Base-by-base conservation (phyloP, 2,329 filamentous ascomycete species). In the Ilyonectria mors-panacis region DNA sequence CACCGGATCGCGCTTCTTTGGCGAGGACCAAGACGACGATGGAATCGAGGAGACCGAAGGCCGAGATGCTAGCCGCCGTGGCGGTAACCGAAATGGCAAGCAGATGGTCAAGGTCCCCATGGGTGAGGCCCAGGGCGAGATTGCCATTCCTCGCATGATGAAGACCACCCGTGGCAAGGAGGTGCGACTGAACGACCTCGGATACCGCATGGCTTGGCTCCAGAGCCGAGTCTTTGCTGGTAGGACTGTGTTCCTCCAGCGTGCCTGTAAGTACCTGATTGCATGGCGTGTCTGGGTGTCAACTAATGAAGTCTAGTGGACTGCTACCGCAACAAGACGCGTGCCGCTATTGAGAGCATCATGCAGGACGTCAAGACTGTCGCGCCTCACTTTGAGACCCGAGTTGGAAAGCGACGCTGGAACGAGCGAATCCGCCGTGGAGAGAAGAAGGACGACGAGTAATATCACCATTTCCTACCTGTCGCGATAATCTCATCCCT, bases 121-220 rank as follows among this genome's bases (percentile, higher is more conserved):
- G 71, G 76, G 76, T 15, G 93, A 95, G 71, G 93, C 92, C n/a
- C 85, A 95, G 67, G 87, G 87, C 21, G 91, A 94, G 76, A 86
- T 97, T 42, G 88, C 90, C 2, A 91, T 97, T 45, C 94, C 95
- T 28, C 87, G 90, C 65, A 91, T 94, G 80, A 90, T 90, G 56
- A 91, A 89, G 77, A 84, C 85, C 50, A 88, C 90, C 72, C 89
- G 94, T 56, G 88, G 87, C 56, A 96, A 94, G 83, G 95, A 98
- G 79, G 91, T 96, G n/a, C 89, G 93, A 55, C 84, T 98, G 68
- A 98, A 98, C 78, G 95, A 98, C 77, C 84, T 98, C 51, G 95
- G 94, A 2, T 97, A 97, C 80, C 90, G 95, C 53, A 97, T 99
- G 93, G 95, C 94, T 55, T 99, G 96, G 95, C 91, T 95, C 61